Base-by-base conservation (phyloP, 1,284 basidiomycete species). In the Cryptococcus sp. region DNA sequence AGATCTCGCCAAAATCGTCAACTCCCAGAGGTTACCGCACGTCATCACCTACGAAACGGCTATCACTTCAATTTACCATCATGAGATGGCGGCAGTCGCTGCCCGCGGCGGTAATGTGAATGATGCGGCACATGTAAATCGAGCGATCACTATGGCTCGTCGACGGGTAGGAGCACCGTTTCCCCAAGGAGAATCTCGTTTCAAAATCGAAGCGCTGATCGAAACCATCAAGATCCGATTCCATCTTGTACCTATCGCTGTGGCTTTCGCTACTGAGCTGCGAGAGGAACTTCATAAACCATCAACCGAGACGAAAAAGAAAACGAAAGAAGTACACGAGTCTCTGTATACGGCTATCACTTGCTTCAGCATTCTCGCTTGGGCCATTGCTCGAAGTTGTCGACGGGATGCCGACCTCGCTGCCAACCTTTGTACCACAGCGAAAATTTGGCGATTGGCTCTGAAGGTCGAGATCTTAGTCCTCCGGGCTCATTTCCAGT, bases 191-290 rank as follows among this genome's bases (percentile, higher is more conserved):
- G 83, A 84, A 67, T 78, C 77, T 46, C 78, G 82, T n/a, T 83
- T 81, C 69, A 64, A 79, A 30, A 79, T 83, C 10, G 83, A 84
- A 64, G 82, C 82, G 0, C 79, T 83, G 60, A 81, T 80, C 78
- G 56, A 71, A 1, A 76, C 79, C 4, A 67, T 84, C 51, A 70
- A 79, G 11, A 64, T 83, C 13, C 79, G 83, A 0, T 74, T 81
- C 58, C 67, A 68, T 8, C 65, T 82, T 32, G 77, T 68, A 2
- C 67, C 78, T 34, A 59, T 82, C 41, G 79, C 77, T 0, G 58
- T 64, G 2, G 69, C 79, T 30, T 63, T 82, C 43, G 78, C 77
- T 0, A 58, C 64, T 33, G 58, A 62, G 8, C 70, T 72, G 4
- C 33, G 66, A 59, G 76, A 45, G 59, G 64, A 0, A 53, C 63